Conservation (phyloP, 2,329 filamentous ascomycete species). For the Fusarium xylarioides region DNA sequence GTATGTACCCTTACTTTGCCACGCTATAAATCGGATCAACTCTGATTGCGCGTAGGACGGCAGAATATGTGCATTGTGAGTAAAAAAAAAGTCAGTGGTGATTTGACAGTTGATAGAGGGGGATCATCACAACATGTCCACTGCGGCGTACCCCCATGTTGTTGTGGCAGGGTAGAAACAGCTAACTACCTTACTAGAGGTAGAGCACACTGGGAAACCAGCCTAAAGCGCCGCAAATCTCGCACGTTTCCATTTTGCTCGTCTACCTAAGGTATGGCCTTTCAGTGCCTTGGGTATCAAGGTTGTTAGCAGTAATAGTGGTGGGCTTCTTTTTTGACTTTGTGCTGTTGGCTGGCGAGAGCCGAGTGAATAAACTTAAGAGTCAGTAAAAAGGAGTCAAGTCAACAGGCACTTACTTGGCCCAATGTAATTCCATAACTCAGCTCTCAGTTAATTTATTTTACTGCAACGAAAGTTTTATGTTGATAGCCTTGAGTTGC, state of each 20-base stretch:
- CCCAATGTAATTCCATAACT: neutral
- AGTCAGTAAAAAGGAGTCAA: neutral
- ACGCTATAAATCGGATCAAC: neutral
- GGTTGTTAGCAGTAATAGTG: neutral
- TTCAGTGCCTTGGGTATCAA: neutral
- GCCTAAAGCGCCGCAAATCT: conserved; percentile 10
- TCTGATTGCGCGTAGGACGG: neutral
- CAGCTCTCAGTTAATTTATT: neutral
- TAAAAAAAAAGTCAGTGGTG: neutral
- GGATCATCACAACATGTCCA: conserved; percentile 16
- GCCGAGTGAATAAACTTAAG: neutral
- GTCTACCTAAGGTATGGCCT: neutral
- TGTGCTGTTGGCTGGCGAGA: neutral
- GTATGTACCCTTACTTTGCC: neutral
- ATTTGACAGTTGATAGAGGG: conserved; percentile 18
- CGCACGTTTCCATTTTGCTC: conserved; percentile 2
- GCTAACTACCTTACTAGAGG: neutral
- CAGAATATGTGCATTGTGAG: neutral
- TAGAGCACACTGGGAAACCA: neutral
- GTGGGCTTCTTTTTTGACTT: neutral
- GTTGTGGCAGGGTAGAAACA: neutral
- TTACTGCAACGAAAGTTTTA: neutral
- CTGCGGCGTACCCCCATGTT: conserved; percentile 9
- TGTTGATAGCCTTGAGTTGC: neutral
- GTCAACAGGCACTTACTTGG: neutral